A percentile compares a stretch with the other conserved stretches of the same genome.
These are phyloP conservation scores for Grigorovia yakushimaensis DNA, from an alignment of 805 yeast species.

Conservation along the genomic window DNA sequence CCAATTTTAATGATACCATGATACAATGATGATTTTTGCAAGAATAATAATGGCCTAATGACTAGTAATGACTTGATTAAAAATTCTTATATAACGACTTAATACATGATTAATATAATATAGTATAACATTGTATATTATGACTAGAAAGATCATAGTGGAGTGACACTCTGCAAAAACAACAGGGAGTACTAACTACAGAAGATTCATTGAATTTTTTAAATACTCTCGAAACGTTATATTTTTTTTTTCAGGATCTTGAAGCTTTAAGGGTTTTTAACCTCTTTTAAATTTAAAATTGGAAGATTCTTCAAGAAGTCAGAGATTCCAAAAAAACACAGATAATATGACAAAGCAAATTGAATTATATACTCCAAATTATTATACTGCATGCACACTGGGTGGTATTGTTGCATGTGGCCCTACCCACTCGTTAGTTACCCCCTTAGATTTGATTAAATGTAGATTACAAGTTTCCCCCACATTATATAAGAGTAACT, in stretches of 20 bases:
- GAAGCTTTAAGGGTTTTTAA: too few species aligned
- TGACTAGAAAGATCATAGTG: too few species aligned
- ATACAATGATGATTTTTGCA: neutral
- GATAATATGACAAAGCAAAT: constrained; percentile 5
- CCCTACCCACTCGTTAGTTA: constrained; percentile 88
- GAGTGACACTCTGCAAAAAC: too few species aligned
- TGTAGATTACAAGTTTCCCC: constrained; percentile 87
- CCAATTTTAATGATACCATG: neutral
- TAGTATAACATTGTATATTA: too few species aligned
- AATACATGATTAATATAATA: neutral
- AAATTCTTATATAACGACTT: neutral
- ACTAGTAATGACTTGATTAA: neutral
- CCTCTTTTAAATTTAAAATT: too few species aligned
- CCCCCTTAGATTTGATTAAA: constrained; percentile 89
- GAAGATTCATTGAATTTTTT: too few species aligned
- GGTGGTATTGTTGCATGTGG: constrained; percentile 83
- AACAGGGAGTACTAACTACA: too few species aligned
- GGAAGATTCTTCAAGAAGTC: too few species aligned
- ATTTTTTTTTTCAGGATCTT: too few species aligned
- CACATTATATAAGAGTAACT: constrained; percentile 57
- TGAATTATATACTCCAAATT: constrained; percentile 19
- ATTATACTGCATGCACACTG: constrained; percentile 38
- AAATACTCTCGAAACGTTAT: too few species aligned
- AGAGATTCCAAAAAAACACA: neutral
- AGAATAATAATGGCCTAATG: neutral